Conservation (phyloP, 768 basidiomycete genomes). For the Suillus bovinus region DNA sequence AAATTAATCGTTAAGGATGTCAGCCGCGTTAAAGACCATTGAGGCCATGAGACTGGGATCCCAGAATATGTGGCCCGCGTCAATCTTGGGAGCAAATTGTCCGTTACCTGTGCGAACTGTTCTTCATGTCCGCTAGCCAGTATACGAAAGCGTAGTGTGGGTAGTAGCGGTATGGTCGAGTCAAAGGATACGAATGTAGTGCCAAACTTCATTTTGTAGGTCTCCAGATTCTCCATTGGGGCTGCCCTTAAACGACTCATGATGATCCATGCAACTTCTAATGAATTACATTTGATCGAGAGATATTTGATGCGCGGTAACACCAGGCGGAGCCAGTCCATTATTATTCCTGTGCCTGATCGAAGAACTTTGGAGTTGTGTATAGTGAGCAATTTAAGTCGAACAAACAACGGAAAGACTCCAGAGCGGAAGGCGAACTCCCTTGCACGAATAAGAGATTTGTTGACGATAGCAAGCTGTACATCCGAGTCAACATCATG, state of each 20-base stretch:
- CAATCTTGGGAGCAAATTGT: conserved; percentile 1
- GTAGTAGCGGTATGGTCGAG: neutral
- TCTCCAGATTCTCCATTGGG: conserved; percentile 10
- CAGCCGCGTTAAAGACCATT: conserved; percentile 10
- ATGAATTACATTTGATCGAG: conserved; percentile 4
- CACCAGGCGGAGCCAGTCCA: conserved; percentile 7
- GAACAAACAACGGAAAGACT: conserved; percentile 8
- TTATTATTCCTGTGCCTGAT: neutral
- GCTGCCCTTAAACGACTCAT: neutral
- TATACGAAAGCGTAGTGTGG: neutral
- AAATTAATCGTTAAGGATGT: conserved; percentile 13
- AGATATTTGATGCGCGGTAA: conserved; percentile 10
- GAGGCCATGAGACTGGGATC: conserved; percentile 1
- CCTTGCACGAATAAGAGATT: neutral
- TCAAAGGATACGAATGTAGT: neutral
- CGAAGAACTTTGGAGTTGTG: neutral
- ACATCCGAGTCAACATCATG: neutral
- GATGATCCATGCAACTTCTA: neutral
- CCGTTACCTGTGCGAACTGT: no score
- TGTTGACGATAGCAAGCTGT: neutral
- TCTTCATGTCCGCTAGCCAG: neutral
- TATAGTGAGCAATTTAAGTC: neutral
- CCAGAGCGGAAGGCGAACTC: conserved; percentile 6
- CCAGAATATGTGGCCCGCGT: conserved; percentile 1
- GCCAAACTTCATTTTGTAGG: conserved; percentile 3